Base-by-base conservation (phyloP, 2,329 filamentous ascomycete species). In the Hysterium pulicare region DNA sequence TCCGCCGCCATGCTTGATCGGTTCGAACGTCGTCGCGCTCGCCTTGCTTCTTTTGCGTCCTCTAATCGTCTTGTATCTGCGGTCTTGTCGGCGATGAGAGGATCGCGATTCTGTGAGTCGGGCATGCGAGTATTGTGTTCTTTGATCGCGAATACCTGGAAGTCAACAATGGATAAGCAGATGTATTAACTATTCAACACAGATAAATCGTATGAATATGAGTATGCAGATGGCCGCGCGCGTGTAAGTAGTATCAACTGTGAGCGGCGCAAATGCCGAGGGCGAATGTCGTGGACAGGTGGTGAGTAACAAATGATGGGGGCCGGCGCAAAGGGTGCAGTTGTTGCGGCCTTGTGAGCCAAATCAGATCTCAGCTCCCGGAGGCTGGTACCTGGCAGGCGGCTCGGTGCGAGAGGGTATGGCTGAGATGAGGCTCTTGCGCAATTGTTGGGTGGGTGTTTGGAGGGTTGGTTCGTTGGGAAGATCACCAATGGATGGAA, bases 1-100 rank as follows among this genome's bases (percentile, higher is more conserved):
- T 66, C 59, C 49, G 64, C 64, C 21, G 64, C 66, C 66, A 69
- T 69, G 46, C 48, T 51, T 39, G 55, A 44, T 22, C 52, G 42
- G 41, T 39, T 37, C 45, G 55, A 47, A 28, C 50, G 53, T 44
- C 48, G 51, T 45, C 50, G 53, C 41, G 54, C 52, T 35, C 50
- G 52, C 41, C 56, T 54, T 33, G 58, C 57, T 49, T 64, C 56
- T 38, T 54, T 47, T 39, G 57, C 61, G 44, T 55, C 44, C 45
- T 56, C 56, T 51, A 60, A 54, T 48, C 55, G 57, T 45, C 51
- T 57, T 45, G 50, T 37, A 45, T 60, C 54, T 51, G 51, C 44
- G 38, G 54, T 47, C 49, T 43, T 41, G 19, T 54, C 45, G 40
- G 42, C 42, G 33, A 19, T 15, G 37, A 47, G 38, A 38, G 50